Percentiles rank a stretch among this genome's conserved stretches.
phyloP scores from a whole-genome alignment of 2,329 filamentous ascomycete species.

The Aspergillus novofumigatus region DNA sequence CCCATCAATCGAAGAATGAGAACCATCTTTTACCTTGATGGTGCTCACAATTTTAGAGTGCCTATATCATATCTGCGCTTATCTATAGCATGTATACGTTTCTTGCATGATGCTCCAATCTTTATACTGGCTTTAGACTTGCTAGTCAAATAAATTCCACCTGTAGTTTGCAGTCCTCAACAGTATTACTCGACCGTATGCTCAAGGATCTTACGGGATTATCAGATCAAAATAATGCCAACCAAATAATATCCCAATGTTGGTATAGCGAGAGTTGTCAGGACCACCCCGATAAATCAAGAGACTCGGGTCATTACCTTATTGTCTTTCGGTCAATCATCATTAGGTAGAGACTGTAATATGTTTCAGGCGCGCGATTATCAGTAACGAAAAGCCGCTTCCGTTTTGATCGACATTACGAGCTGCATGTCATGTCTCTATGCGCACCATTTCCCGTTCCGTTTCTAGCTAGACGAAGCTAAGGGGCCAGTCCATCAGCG shows the following conservation, averaged over 20 bases:
- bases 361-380: background rate
- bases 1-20: no score
- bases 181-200: background rate
- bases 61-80: no score
- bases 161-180: no score
- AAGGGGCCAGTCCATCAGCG: background rate
- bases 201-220: background rate
- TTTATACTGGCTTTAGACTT: no score
- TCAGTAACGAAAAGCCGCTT: background rate
- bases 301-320: background rate
- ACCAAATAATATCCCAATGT: no score
- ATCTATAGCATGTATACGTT: no score
- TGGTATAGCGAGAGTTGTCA: no score
- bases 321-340: background rate
- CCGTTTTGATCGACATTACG: constrained; percentile 9
- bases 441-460: background rate
- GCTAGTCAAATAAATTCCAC: background rate
- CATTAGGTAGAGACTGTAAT: background rate
- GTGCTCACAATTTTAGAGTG: no score
- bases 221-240: no score
- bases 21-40: no score
- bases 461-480: background rate
- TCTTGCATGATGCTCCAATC: no score
- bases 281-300: no score
- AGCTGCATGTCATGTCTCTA: constrained; percentile 13